phyloP scores from a whole-genome alignment of 768 basidiomycete genomes.

The Tricholoma flavovirens region DNA sequence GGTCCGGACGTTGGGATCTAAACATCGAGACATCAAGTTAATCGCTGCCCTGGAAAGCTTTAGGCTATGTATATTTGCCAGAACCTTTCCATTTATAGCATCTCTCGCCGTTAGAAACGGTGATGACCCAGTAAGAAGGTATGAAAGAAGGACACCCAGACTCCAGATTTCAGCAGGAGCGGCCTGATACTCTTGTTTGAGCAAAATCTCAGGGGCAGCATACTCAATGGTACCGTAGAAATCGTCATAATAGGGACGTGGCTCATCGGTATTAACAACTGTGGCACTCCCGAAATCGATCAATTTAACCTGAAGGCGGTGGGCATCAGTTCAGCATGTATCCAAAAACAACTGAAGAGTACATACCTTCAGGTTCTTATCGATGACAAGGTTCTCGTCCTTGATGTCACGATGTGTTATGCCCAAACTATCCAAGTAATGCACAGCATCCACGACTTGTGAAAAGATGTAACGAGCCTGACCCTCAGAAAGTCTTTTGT shows the following conservation, averaged over 20 bases:
- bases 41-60: slow-evolving; percentile 44
- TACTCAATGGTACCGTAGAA: slow-evolving; percentile 97
- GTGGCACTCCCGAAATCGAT: slow-evolving; percentile 95
- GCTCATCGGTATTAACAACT: slow-evolving; percentile 54
- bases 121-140: slow-evolving; percentile 86
- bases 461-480: slow-evolving; percentile 79
- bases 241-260: slow-evolving; percentile 63
- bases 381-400: slow-evolving; percentile 89
- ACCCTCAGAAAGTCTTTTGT: slow-evolving; percentile 72
- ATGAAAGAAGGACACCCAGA: slow-evolving; percentile 90
- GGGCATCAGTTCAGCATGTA: background rate
- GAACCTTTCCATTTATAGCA: slow-evolving; percentile 57
- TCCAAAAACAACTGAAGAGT: slow-evolving; percentile 5
- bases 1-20: slow-evolving; percentile 76
- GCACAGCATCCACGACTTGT: slow-evolving; percentile 82
- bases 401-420: slow-evolving; percentile 96
- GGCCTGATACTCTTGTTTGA: slow-evolving; percentile 83
- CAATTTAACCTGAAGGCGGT: slow-evolving; percentile 66
- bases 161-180: slow-evolving; percentile 97
- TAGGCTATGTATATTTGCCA: slow-evolving; percentile 36
- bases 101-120: slow-evolving; percentile 88
- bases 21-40: slow-evolving; percentile 66
- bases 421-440: slow-evolving; percentile 74
- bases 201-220: slow-evolving; percentile 90
- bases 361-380: slow-evolving; percentile 59